These are phyloP conservation scores for Neurospora cerealis DNA, from an alignment of 495 filamentous ascomycete species.

Conservation along the genomic window DNA sequence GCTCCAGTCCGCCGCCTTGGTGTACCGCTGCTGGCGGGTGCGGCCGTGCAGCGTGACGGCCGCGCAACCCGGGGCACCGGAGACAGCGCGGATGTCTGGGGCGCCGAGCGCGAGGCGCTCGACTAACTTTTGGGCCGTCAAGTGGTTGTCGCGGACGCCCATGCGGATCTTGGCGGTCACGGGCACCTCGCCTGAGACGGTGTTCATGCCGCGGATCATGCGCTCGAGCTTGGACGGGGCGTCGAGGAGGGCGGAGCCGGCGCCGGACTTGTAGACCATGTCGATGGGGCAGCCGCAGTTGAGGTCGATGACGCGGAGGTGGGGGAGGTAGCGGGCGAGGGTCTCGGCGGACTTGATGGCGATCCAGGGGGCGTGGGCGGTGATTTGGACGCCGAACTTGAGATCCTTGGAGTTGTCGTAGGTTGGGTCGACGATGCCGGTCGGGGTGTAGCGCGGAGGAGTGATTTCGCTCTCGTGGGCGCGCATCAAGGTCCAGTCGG, in stretches of 20 bases:
- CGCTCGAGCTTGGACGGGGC: constrained; percentile 73
- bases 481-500: constrained; percentile 91
- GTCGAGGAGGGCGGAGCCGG: constrained; percentile 91
- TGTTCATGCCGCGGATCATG: constrained; percentile 91
- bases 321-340: constrained; percentile 61
- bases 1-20: constrained; percentile 75
- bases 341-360: constrained; percentile 80
- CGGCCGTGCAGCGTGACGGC: constrained; percentile 91
- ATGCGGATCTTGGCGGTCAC: constrained; percentile 92
- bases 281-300: constrained; percentile 98
- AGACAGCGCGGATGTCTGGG: constrained; percentile 48
- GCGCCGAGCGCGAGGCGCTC: constrained; percentile 76
- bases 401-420: constrained; percentile 78
- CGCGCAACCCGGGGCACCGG: constrained; percentile 69
- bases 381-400: constrained; percentile 85
- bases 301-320: constrained; percentile 80
- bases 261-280: constrained; percentile 73
- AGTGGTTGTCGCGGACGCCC: constrained; percentile 70
- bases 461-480: constrained; percentile 71
- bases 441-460: constrained; percentile 46
- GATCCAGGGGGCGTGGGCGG: constrained; percentile 78
- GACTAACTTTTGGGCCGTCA: constrained; percentile 69
- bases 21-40: constrained; percentile 90
- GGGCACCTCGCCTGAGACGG: constrained; percentile 75
- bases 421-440: constrained; percentile 45